Conservation (phyloP, 2,329 filamentous ascomycete species). For the Aspergillus tamarii region DNA sequence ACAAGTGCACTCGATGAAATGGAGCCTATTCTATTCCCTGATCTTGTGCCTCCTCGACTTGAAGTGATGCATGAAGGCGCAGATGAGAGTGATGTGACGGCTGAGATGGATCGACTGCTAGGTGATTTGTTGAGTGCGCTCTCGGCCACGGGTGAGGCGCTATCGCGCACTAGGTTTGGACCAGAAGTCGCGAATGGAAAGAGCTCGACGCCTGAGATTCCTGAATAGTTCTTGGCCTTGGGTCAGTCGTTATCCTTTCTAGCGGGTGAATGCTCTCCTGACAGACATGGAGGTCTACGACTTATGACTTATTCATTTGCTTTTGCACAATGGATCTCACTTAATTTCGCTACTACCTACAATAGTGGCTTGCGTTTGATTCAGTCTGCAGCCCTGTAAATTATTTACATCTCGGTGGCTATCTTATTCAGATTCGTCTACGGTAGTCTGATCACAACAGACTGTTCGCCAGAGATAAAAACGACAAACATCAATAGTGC, state of each 20-base stretch:
- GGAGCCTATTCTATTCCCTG: conserved; percentile 39
- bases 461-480: neutral
- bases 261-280: neutral
- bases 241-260: neutral
- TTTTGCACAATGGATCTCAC: neutral
- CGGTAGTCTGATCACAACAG: neutral
- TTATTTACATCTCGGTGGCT: neutral
- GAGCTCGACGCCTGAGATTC: conserved; percentile 19
- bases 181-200: conserved; percentile 18
- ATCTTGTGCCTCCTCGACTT: conserved; percentile 41
- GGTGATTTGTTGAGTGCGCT: conserved; percentile 44
- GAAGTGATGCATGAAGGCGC: conserved; percentile 43
- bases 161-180: conserved; percentile 20
- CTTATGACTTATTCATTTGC: neutral
- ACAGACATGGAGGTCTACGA: neutral
- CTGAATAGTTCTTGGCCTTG: conserved; percentile 12
- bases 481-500: neutral
- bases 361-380: neutral
- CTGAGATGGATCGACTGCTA: conserved; percentile 46
- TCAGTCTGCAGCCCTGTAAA: neutral
- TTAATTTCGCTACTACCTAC: neutral
- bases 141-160: conserved; percentile 40
- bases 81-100: conserved; percentile 38
- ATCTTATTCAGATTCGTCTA: neutral
- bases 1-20: conserved; percentile 13